phyloP scores from a whole-genome alignment of 352 stramenopile genomes.

The Phytophthora fragariaefolia region DNA sequence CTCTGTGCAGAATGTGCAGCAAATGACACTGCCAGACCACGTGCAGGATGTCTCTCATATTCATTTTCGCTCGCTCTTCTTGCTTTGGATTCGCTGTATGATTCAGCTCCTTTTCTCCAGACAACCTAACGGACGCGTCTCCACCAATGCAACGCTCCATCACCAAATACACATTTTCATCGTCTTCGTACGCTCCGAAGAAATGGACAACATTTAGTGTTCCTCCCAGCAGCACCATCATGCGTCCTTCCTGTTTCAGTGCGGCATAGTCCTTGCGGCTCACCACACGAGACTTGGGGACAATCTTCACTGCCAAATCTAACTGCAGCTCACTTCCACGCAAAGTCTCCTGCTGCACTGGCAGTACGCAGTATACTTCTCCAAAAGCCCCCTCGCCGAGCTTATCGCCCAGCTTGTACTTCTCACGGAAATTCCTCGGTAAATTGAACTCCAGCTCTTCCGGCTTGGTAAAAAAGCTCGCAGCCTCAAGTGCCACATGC shows the following conservation, averaged over 20 bases:
- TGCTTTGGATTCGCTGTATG: constrained; percentile 18
- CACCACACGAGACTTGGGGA: constrained; percentile 71
- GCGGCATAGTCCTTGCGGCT: constrained; percentile 65
- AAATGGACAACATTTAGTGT: constrained; percentile 88
- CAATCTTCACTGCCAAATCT: constrained; percentile 80
- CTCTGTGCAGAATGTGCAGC: constrained; percentile 71
- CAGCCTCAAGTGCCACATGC: constrained; percentile 54
- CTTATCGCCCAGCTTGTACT: constrained; percentile 61
- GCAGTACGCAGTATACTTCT: constrained; percentile 62
- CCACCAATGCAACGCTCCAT: constrained; percentile 85
- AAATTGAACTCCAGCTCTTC: constrained; percentile 72
- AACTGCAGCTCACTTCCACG: constrained; percentile 35
- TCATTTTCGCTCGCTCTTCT: constrained; percentile 58
- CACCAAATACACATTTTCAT: constrained; percentile 73
- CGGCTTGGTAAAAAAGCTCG: constrained; percentile 67
- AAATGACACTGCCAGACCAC: constrained; percentile 85
- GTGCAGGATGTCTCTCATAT: constrained; percentile 82
- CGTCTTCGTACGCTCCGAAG: constrained; percentile 82
- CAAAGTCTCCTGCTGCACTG: constrained; percentile 12
- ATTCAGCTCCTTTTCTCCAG: constrained; percentile 21
- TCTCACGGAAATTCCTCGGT: constrained; percentile 56
- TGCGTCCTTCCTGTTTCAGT: constrained; percentile 72
- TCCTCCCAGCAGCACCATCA: constrained; percentile 80
- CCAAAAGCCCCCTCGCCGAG: constrained; percentile 80
- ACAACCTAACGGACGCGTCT: constrained; percentile 55